Base-by-base conservation (phyloP, 768 basidiomycete species). In the Auriculariales sp. region DNA sequence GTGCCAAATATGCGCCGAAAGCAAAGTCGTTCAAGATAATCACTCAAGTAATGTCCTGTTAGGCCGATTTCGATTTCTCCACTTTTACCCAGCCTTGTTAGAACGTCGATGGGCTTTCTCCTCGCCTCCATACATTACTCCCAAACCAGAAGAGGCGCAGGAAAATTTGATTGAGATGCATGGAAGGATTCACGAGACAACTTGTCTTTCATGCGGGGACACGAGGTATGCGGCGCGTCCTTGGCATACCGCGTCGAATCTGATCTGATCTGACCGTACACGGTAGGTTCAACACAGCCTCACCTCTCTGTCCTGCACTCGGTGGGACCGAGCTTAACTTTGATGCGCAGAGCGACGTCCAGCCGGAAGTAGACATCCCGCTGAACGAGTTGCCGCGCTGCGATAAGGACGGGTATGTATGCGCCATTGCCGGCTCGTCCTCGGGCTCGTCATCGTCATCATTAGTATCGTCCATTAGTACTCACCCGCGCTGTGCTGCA, bases 171-270 rank as follows among this genome's bases (percentile, higher is more conserved):
- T 57, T 27, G 78, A 83, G 57, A 82, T 81, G 76, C 81, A 82
- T 55, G 79, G 79, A 1, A 59, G 71, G 24, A 59, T 81, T 3
- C 71, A 76, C 57, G 75, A 79, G 54, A 74, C 71, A 0, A 27
- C 48, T 2, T 79, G 79, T 55, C 55, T 58, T 12, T 65, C 72
- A 50, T 50, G 57, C 14, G 67, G 72, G 49, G 64, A 59, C 49
- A n/a, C n/a, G n/a, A n/a, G n/a, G n/a, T n/a, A n/a, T n/a, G n/a
- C n/a, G n/a, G n/a, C n/a, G n/a, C n/a, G n/a, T n/a, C n/a, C n/a
- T n/a, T n/a, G n/a, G n/a, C n/a, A n/a, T n/a, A n/a, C n/a, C n/a
- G n/a, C n/a, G n/a, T n/a, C n/a, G n/a, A n/a, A n/a, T n/a, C n/a
- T n/a, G n/a, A n/a, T n/a, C n/a, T n/a, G n/a, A n/a, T n/a, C n/a